phyloP scores from a whole-genome alignment of 164 flowering plant genomes.

The Echeveria elegans region DNA sequence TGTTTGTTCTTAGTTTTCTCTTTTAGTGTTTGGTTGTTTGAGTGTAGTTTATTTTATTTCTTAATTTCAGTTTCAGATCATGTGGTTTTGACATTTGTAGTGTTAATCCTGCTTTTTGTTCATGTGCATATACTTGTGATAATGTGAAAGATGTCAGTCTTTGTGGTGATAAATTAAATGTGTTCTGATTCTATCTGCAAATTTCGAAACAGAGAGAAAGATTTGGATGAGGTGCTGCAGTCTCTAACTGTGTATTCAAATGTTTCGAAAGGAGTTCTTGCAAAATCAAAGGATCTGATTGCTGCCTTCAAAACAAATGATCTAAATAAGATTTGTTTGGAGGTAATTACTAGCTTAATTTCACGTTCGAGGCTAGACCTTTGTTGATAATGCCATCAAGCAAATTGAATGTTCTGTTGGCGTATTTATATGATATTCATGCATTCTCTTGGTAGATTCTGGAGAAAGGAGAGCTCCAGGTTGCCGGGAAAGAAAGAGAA shows the following conservation, averaged over 20 bases:
- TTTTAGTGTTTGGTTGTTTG: no score
- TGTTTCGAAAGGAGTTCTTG: conserved; percentile 93
- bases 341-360: conserved; percentile 30
- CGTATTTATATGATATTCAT: not conserved
- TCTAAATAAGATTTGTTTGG: conserved; percentile 67
- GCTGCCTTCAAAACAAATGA: conserved; percentile 74
- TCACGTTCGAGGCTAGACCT: no score
- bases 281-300: conserved; percentile 68
- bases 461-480: conserved; percentile 97
- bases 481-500: conserved; percentile 96
- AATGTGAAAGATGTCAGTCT: no score
- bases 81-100: no score
- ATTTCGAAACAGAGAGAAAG: no score
- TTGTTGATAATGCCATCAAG: not conserved
- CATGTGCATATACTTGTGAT: no score
- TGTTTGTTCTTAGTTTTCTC: no score
- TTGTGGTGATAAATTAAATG: no score
- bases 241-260: conserved; percentile 88
- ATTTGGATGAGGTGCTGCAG: conserved; percentile 97
- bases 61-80: no score
- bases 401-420: not conserved
- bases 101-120: no score
- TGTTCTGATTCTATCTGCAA: no score
- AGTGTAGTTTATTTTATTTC: no score
- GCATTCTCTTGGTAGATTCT: conserved; percentile 60